Evolutionary conservation across 352 stramenopile genomes (phyloP).

Genomic region (Lagenidium giganteum): DNA sequence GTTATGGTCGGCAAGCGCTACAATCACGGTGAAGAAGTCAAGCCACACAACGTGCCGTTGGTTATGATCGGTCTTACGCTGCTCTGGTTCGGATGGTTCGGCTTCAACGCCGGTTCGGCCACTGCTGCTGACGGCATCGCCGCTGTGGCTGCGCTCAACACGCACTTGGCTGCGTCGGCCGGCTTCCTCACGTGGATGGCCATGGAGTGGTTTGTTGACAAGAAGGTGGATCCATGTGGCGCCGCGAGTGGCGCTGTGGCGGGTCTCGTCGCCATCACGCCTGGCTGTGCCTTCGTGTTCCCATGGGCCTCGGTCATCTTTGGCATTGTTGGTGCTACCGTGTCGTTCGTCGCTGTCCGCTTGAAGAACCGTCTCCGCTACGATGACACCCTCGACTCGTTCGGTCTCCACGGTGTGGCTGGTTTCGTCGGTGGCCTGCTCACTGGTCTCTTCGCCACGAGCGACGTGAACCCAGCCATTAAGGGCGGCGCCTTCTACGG

Average conservation of each 20-base stretch:
- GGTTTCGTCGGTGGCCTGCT: constrained; percentile 60
- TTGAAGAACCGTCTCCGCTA: constrained; percentile 68
- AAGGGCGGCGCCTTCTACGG: constrained; percentile 50
- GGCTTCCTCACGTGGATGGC: constrained; percentile 69
- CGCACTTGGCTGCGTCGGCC: constrained; percentile 49
- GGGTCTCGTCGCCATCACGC: constrained; percentile 64
- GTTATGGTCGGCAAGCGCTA: constrained; percentile 70
- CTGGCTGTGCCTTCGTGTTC: constrained; percentile 64
- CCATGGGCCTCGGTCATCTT: constrained; percentile 70
- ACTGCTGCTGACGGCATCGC: constrained; percentile 57
- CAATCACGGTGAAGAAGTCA: constrained; percentile 65
- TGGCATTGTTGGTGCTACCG: constrained; percentile 48
- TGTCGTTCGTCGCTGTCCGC: constrained; percentile 45
- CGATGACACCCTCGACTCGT: constrained; percentile 81
- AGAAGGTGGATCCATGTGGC: constrained; percentile 62
- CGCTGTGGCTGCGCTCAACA: constrained; percentile 67
- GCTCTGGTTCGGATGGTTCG: constrained; percentile 86
- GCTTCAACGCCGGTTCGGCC: constrained; percentile 76
- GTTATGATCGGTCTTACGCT: constrained; percentile 76
- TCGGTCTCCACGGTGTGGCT: constrained; percentile 64
- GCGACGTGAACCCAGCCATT: constrained; percentile 50
- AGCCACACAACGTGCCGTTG: constrained; percentile 80
- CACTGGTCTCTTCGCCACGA: constrained; percentile 65
- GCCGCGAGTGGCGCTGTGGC: constrained; percentile 56
- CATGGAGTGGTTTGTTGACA: constrained; percentile 41